Percentiles rank a stretch among this genome's conserved stretches.
Conservation (phyloP, 2,329 filamentous ascomycete genomes). For the Alternaria sp. region DNA sequence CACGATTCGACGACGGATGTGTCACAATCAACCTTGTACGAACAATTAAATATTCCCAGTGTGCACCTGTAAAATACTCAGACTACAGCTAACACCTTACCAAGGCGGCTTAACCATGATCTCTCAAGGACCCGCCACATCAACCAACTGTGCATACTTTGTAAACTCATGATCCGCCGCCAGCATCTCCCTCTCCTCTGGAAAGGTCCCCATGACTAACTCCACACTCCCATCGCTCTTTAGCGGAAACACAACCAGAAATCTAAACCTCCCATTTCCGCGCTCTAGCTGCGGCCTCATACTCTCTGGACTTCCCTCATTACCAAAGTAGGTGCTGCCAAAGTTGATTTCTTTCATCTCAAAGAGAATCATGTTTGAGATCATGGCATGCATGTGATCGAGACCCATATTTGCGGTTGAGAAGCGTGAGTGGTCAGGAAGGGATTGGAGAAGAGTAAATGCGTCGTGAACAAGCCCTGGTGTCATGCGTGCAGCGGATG, state of each 20-base stretch:
- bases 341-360: constrained; percentile 29
- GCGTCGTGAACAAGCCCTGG: constrained; percentile 39
- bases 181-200: constrained; percentile 58
- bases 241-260: constrained; percentile 38
- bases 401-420: constrained; percentile 36
- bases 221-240: constrained; percentile 35
- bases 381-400: constrained; percentile 35
- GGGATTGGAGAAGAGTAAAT: constrained; percentile 32
- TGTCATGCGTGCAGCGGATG: constrained; percentile 31
- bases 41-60: too few species aligned
- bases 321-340: constrained; percentile 30
- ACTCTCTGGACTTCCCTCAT: constrained; percentile 32
- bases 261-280: constrained; percentile 33
- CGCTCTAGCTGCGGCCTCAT: constrained; percentile 42
- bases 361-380: constrained; percentile 38
- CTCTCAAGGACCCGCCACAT: not conserved
- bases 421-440: constrained; percentile 28
- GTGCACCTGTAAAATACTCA: too few species aligned
- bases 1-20: too few species aligned
- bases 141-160: constrained; percentile 38
- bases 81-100: too few species aligned
- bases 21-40: too few species aligned
- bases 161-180: constrained; percentile 55
- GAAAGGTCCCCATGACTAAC: constrained; percentile 23
- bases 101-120: not conserved